Evolutionary conservation across 805 yeast species (phyloP), one percentile per base, ranked within the genome.

Genomic region (Phaffomyces antillensis): DNA sequence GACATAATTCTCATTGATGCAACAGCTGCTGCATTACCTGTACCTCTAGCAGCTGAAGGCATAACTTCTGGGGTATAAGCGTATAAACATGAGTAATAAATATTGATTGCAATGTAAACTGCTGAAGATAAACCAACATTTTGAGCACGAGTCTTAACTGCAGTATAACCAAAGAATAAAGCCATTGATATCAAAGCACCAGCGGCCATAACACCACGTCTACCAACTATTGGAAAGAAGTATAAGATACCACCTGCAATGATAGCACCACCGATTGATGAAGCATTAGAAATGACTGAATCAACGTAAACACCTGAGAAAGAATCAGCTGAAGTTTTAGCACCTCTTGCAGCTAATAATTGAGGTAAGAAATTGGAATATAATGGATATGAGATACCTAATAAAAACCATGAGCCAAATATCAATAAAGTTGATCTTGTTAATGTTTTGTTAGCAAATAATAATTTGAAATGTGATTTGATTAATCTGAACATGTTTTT

Each of bases 1-100:
- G 81, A 81, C 41, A 73, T 61, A 20, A 75, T 54, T 60, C 84
- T 63, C 48, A 71, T 75, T 39, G 67, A 65, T 4, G 77, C 75
- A 17, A 82, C 70, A 13, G 81, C 76, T 20, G 80, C 54, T 0
- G 83, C 81, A 40, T 75, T 73, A 26, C 82, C 86, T 1, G 86
- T 79, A 6, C 77, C 80, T 54, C 77, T 60, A 30, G 71, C 68
- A 28, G 63, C 55, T 1, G 76, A 62, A 28, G 81, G 81, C 60
- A 80, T 70, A 20, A 78, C 75, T 57, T 80, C 84, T 0, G 86
- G 86, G 2, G 84, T 78, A 54, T 77, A 79, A 3, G 84, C 85
- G 55, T 78, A 81, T 18, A 81, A 64, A 34, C 77, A 75, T 1
- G 81, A 81, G 58, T 76, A 79, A 54, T 75, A 76, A 44, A 78